A percentile compares a stretch with the other conserved stretches of the same genome.
Conservation (phyloP, 2,329 filamentous ascomycete genomes). For the Balansia obtecta region DNA sequence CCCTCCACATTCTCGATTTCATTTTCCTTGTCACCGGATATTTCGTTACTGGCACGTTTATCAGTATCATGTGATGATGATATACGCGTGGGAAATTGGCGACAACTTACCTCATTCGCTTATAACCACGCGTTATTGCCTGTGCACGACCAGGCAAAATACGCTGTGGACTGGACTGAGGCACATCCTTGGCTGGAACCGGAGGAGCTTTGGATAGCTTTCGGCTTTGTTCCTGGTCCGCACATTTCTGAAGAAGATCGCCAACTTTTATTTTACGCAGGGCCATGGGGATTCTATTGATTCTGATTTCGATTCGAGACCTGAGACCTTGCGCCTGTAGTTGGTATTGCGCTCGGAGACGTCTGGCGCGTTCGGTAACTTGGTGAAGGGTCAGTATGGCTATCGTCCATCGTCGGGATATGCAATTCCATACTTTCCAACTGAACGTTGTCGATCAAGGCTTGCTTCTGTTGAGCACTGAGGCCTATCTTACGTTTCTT, state of each 20-base stretch:
- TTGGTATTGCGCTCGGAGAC: conserved; percentile 78
- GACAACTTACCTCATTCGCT: conserved; percentile 35
- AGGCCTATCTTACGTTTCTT: conserved; percentile 51
- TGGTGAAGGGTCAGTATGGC: conserved; percentile 5
- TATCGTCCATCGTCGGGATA: not conserved
- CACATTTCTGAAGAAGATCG: conserved; percentile 51
- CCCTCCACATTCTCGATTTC: conserved; percentile 44
- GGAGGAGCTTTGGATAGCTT: conserved; percentile 27
- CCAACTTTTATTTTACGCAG: conserved; percentile 72
- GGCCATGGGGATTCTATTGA: conserved; percentile 78
- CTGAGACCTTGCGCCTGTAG: conserved; percentile 77
- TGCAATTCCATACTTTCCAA: conserved; percentile 55
- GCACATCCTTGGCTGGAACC: conserved; percentile 37
- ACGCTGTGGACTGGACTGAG: conserved; percentile 24
- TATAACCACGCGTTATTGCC: conserved; percentile 22
- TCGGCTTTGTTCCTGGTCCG: conserved; percentile 32
- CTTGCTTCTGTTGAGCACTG: conserved; percentile 65
- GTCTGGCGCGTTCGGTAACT: conserved; percentile 83
- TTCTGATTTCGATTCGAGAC: conserved; percentile 78
- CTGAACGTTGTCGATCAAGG: conserved; percentile 78
- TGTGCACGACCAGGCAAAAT: conserved; percentile 12
- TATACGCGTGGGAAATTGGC: not conserved
- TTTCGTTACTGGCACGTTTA: conserved; percentile 41
- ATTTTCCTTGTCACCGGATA: conserved; percentile 68
- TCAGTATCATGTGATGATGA: conserved; percentile 3